Evolutionary conservation across 2,329 filamentous ascomycete genomes (phyloP), one percentile per base, ranked within the genome.

Genomic region (Sclerotinia glacialis): DNA sequence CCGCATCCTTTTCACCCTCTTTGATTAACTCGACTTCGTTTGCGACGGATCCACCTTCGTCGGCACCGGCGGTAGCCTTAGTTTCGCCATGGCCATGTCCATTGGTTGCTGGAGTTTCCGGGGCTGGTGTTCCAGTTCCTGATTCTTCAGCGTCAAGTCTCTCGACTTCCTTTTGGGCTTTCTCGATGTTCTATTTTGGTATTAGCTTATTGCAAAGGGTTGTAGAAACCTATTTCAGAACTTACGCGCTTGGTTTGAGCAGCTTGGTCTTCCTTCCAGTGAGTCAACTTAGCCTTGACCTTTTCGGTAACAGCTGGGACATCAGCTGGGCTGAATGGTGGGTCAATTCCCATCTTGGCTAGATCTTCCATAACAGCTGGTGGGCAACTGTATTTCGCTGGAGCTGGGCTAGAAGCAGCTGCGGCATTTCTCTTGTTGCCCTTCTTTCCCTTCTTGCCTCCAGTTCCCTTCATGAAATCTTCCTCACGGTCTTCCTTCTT

Each of bases 131-230:
- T 68, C 68, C 52, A 69, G 65, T 80, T 65, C 81, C 79, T 73
- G 66, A 81, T 64, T 86, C 85, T 71, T 85, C 82, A 66, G 88
- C 87, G 77, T 97, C 94, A 66, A 98, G 86, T 72, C 89, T 88
- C 77, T 93, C 92, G 70, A 99, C 96, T 79, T 97, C 93, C 80
- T 94, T 94, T 83, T 97, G 90, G 69, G 95, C 95, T 80, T 97
- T 97, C 71, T 92, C 91, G 69, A 98, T 89, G 83, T 99, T 99
- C 95, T 98, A 75, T 37, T 49, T 9, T 9, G 68, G 80, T 80
- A 75, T 70, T 64, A 67, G 71, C 68, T 75, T 71, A 68, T 70
- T 53, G 37, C n/a, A 8, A 44, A 67, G 44, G 53, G 12, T n/a
- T 21, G 16, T 7, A 23, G n/a, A 16, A 40, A n/a, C 23, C 28